phyloP scores from a whole-genome alignment of 1,284 basidiomycete genomes.

The Rhodofomes roseus region DNA sequence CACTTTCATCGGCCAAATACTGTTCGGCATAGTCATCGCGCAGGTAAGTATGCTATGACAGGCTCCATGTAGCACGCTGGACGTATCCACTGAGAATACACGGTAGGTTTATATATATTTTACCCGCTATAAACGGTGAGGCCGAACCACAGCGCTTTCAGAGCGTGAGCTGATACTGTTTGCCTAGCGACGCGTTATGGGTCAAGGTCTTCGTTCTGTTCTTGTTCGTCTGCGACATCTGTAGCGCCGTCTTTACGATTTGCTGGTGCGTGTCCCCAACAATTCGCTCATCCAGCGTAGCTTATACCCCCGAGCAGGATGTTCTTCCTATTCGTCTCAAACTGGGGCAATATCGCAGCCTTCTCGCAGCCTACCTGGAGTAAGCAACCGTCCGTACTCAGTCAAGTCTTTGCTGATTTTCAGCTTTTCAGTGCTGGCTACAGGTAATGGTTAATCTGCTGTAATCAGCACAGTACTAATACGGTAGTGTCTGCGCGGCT shows the following conservation, averaged over 20 bases:
- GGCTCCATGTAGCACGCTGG: background rate
- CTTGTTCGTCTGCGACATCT: background rate
- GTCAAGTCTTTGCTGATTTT: background rate
- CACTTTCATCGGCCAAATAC: background rate
- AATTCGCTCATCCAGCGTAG: background rate
- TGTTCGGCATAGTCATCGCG: constrained; percentile 4
- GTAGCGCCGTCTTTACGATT: background rate
- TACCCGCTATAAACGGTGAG: background rate
- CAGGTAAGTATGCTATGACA: background rate
- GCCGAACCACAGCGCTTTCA: background rate
- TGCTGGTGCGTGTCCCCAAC: background rate
- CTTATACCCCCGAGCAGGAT: background rate
- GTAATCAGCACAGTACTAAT: no score
- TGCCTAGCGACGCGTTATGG: background rate
- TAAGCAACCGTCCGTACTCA: background rate
- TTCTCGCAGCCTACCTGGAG: constrained; percentile 2
- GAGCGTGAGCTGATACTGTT: background rate
- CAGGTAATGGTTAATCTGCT: constrained; percentile 1
- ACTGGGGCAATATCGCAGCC: constrained; percentile 4
- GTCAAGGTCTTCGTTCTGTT: constrained; percentile 1
- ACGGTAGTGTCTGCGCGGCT: no score
- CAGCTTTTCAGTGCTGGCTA: background rate
- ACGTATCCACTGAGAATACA: background rate
- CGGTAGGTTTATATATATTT: constrained; percentile 3
- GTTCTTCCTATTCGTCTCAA: constrained; percentile 1